A percentile compares a stretch with the other conserved stretches of the same genome.
Conservation (phyloP, 1,284 basidiomycete species). For the Farysia itapuensis region DNA sequence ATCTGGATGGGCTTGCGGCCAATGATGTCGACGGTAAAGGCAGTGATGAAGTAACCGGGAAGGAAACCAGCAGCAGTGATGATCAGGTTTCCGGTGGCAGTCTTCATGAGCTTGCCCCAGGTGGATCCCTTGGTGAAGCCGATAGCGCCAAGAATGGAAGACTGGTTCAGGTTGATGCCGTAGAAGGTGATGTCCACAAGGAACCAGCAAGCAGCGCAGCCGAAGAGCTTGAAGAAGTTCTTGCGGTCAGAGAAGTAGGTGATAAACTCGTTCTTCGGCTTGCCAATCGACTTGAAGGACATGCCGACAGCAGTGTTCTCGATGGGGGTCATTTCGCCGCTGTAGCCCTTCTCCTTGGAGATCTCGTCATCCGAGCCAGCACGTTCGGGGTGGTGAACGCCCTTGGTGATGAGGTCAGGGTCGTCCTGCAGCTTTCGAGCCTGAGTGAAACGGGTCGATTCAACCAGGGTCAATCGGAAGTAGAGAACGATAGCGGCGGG, state of each 20-base stretch:
- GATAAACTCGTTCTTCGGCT: constrained; percentile 38
- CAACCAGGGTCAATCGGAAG: constrained; percentile 63
- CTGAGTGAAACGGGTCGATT: constrained; percentile 78
- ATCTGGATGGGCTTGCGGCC: constrained; percentile 60
- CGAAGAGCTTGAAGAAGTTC: constrained; percentile 49
- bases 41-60: constrained; percentile 57
- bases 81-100: constrained; percentile 61
- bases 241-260: constrained; percentile 52
- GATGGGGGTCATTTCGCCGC: constrained; percentile 20
- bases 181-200: constrained; percentile 72
- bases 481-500: constrained; percentile 61
- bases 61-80: constrained; percentile 54
- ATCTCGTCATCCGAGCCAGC: constrained; percentile 58
- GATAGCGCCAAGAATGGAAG: constrained; percentile 70
- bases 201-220: constrained; percentile 53
- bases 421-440: constrained; percentile 75
- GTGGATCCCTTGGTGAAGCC: constrained; percentile 63
- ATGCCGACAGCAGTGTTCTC: constrained; percentile 49
- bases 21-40: constrained; percentile 44
- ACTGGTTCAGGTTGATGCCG: constrained; percentile 79
- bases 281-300: constrained; percentile 43
- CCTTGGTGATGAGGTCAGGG: constrained; percentile 69
- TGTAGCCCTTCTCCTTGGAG: constrained; percentile 36
- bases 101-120: constrained; percentile 65
- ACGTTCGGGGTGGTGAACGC: constrained; percentile 62